Percentiles rank a stretch among this genome's conserved stretches.
phyloP scores from a whole-genome alignment of 2,329 filamentous ascomycete genomes.

The Aureobasidium leucospermi region DNA sequence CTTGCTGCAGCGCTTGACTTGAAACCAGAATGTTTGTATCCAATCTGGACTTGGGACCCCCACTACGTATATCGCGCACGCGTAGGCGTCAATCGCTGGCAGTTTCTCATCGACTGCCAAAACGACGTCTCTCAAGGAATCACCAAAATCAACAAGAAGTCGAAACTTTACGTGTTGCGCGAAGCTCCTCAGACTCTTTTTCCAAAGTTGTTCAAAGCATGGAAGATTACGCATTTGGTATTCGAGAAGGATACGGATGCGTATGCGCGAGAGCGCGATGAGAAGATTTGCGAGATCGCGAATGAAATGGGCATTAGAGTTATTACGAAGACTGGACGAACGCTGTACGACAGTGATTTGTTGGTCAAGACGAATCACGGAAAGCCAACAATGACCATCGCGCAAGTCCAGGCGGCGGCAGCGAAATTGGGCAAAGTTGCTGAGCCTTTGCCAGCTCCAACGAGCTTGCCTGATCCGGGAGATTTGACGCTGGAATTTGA shows the following conservation, averaged over 20 bases:
- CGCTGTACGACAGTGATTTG: constrained; percentile 66
- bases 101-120: constrained; percentile 69
- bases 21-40: constrained; percentile 61
- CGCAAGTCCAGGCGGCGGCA: constrained; percentile 56
- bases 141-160: constrained; percentile 60
- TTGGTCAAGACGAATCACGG: constrained; percentile 58
- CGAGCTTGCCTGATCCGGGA: constrained; percentile 56
- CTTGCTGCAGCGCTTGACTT: constrained; percentile 64
- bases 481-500: constrained; percentile 52
- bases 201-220: constrained; percentile 64
- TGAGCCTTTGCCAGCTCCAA: constrained; percentile 54
- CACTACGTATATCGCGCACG: constrained; percentile 69
- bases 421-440: constrained; percentile 56
- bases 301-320: constrained; percentile 60
- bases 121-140: constrained; percentile 61
- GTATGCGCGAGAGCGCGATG: constrained; percentile 60
- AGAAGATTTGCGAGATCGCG: constrained; percentile 51
- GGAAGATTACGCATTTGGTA: constrained; percentile 67
- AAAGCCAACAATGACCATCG: constrained; percentile 68
- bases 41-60: constrained; percentile 74
- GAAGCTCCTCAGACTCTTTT: constrained; percentile 66
- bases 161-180: constrained; percentile 63
- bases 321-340: constrained; percentile 57
- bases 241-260: constrained; percentile 75
- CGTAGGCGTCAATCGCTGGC: constrained; percentile 66